Percentiles rank a stretch among this genome's conserved stretches.
Conservation (phyloP, 169 alveolate genomes). For the Babesia bigemina region DNA sequence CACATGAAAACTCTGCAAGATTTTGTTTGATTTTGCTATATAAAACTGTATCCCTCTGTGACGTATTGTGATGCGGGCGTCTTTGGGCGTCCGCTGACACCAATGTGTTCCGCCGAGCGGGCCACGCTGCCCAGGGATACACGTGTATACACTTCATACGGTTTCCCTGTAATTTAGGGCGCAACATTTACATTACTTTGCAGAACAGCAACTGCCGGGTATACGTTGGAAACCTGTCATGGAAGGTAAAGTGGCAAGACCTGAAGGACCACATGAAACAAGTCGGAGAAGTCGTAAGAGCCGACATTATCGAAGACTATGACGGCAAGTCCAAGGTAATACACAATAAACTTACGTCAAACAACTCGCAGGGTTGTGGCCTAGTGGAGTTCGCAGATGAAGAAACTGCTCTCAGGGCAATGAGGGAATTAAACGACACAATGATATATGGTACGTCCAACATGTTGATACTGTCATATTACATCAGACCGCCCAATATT, state of each 20-base stretch:
- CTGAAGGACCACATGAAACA: constrained; percentile 89
- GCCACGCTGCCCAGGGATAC: too few species aligned
- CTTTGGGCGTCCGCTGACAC: too few species aligned
- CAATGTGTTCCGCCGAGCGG: too few species aligned
- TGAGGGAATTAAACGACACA: constrained; percentile 78
- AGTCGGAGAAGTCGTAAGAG: constrained; percentile 89
- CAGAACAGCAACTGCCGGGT: constrained; percentile 81
- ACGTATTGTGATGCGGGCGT: not conserved
- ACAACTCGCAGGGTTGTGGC: constrained; percentile 79
- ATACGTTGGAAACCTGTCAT: constrained; percentile 88
- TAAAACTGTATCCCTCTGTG: not conserved
- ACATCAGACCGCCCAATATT: constrained; percentile 81
- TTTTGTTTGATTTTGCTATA: not conserved
- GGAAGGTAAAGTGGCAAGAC: constrained; percentile 89
- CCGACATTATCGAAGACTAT: constrained; percentile 87
- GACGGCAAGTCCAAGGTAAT: constrained; percentile 85
- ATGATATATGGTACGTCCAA: constrained; percentile 46
- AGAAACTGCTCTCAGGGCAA: constrained; percentile 83
- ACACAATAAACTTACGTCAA: not conserved
- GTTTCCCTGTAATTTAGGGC: not conserved
- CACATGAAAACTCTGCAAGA: not conserved
- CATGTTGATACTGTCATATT: not conserved
- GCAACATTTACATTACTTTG: not conserved
- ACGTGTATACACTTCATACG: too few species aligned
- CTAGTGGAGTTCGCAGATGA: constrained; percentile 81